phyloP scores from a whole-genome alignment of 139 green algal species.

The Dunaliella sp. region DNA sequence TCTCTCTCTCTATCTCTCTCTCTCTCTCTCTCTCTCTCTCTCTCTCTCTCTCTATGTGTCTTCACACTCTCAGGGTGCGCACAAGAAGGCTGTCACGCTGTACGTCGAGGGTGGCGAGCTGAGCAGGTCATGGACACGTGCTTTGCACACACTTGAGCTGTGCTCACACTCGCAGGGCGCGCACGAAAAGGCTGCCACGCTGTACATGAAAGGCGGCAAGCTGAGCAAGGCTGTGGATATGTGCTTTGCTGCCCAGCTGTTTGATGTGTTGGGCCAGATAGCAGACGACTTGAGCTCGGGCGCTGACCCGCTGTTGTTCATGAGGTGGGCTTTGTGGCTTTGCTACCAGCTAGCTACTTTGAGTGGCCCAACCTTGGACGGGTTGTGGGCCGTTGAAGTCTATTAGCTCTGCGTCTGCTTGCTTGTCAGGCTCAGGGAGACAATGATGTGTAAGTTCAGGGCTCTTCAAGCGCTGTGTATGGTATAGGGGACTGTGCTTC shows the following conservation, averaged over 20 bases:
- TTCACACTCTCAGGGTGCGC: conserved; percentile 41
- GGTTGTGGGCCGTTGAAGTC: too few species aligned
- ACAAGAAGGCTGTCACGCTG: conserved; percentile 47
- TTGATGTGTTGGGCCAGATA: conserved; percentile 67
- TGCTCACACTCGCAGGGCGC: conserved; percentile 20
- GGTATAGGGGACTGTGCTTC: too few species aligned
- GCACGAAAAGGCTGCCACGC: conserved; percentile 45
- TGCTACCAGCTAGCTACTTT: too few species aligned
- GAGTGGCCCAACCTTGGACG: too few species aligned
- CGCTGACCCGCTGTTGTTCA: conserved; percentile 27
- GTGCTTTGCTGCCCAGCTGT: conserved; percentile 67
- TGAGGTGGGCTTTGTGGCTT: conserved; percentile 19
- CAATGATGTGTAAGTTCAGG: too few species aligned
- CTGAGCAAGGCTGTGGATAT: conserved; percentile 71
- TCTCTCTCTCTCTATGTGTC: too few species aligned
- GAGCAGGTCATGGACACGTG: conserved; percentile 36
- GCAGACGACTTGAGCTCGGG: conserved; percentile 46
- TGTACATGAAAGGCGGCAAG: conserved; percentile 52
- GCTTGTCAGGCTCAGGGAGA: too few species aligned
- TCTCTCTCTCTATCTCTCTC: too few species aligned
- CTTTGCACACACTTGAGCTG: background rate
- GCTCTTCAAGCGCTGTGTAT: too few species aligned
- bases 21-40: too few species aligned
- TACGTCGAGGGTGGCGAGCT: conserved; percentile 53
- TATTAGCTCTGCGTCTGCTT: too few species aligned